phyloP scores from a whole-genome alignment of 2,329 filamentous ascomycete species.

The Cordyceps militaris region DNA sequence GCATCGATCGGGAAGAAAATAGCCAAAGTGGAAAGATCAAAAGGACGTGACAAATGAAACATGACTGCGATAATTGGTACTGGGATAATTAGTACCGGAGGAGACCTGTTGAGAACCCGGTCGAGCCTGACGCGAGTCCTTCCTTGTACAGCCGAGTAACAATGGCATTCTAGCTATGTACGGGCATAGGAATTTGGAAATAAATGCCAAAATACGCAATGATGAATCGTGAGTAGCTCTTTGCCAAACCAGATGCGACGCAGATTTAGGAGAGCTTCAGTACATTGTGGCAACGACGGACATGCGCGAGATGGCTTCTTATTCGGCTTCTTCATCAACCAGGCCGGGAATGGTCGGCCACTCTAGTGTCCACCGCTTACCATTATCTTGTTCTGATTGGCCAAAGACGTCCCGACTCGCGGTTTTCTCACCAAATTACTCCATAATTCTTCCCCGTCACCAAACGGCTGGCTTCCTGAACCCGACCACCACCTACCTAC shows the following conservation, averaged over 20 bases:
- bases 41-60: background rate
- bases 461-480: slow-evolving; percentile 1
- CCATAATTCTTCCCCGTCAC: slow-evolving; percentile 11
- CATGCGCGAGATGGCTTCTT: background rate
- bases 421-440: slow-evolving; percentile 7
- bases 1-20: background rate
- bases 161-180: too few relatives aligned
- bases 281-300: background rate
- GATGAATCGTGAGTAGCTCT: too few relatives aligned
- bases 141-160: too few relatives aligned
- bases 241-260: background rate
- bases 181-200: too few relatives aligned
- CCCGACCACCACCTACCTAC: slow-evolving; percentile 1
- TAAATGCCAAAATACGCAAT: too few relatives aligned
- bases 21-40: background rate
- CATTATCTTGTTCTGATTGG: slow-evolving; percentile 6
- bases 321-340: background rate
- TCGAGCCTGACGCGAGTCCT: too few relatives aligned
- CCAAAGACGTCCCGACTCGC: background rate
- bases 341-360: slow-evolving; percentile 9
- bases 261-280: background rate
- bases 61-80: too few relatives aligned
- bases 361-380: slow-evolving; percentile 8
- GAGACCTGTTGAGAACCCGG: too few relatives aligned
- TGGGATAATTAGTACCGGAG: too few relatives aligned